phyloP scores from a whole-genome alignment of 176 grass and related monocot species.

The Thinopyrum elongatum region DNA sequence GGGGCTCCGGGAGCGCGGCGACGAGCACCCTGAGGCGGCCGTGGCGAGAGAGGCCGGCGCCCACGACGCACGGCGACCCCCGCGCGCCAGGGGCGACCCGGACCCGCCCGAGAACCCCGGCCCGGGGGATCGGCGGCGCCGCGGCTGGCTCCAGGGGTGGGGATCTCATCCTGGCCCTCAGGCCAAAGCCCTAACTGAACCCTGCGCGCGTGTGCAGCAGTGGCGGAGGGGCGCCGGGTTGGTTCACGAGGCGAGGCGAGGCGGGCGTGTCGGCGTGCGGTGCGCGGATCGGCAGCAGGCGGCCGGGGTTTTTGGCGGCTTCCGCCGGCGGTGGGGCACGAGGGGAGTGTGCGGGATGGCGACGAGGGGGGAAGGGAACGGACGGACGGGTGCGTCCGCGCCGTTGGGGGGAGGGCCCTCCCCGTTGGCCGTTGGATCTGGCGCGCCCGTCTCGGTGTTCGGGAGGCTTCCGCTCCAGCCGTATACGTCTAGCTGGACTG shows the following conservation, averaged over 20 bases:
- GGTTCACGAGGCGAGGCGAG: neutral
- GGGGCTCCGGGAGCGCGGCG: conserved; percentile 8
- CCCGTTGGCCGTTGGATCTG: conserved; percentile 52
- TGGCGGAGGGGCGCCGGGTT: neutral
- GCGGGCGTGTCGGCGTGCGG: neutral
- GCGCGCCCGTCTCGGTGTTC: conserved; percentile 34
- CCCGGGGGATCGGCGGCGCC: neutral
- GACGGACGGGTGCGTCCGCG: neutral
- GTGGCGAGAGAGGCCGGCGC: neutral
- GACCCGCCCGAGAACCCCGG: neutral
- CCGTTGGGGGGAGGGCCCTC: neutral
- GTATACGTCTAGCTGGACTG: neutral
- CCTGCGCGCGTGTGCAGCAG: neutral
- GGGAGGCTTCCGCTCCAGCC: conserved; percentile 14
- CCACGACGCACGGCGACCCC: neutral
- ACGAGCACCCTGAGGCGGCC: conserved; percentile 11
- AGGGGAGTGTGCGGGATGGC: neutral
- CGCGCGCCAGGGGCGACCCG: neutral
- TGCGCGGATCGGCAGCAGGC: neutral
- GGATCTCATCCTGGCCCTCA: too few relatives aligned
- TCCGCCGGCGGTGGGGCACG: conserved; percentile 8
- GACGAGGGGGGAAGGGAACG: neutral
- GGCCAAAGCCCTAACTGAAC: conserved; percentile 7
- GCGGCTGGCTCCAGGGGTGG: conserved; percentile 16
- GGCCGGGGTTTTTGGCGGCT: neutral